phyloP scores from a whole-genome alignment of 768 basidiomycete species.

The Boletus rex-veris region DNA sequence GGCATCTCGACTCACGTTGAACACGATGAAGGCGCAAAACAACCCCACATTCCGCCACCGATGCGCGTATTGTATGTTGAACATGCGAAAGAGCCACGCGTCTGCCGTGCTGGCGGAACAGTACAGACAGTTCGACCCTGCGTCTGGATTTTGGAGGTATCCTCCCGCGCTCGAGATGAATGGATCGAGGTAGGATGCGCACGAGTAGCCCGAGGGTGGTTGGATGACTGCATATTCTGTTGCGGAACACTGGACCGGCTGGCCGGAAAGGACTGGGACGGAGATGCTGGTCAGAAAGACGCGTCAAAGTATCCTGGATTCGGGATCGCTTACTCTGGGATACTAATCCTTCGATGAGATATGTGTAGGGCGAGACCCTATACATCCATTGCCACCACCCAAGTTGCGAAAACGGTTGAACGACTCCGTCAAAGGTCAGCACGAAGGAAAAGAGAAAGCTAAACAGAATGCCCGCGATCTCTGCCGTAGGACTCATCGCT shows the following conservation, averaged over 20 bases:
- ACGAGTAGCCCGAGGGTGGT: slow-evolving; percentile 45
- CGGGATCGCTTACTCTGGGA: slow-evolving; percentile 41
- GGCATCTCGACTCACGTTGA: slow-evolving; percentile 37
- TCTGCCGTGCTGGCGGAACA: slow-evolving; percentile 62
- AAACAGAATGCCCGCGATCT: slow-evolving; percentile 57
- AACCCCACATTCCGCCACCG: slow-evolving; percentile 49
- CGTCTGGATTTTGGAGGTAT: slow-evolving; percentile 42
- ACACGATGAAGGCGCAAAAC: slow-evolving; percentile 40
- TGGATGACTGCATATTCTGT: slow-evolving; percentile 58
- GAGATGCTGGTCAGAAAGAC: neutral
- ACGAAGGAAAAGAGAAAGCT: slow-evolving; percentile 61
- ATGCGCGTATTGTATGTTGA: slow-evolving; percentile 59
- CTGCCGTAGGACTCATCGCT: slow-evolving; percentile 55
- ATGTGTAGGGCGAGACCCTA: slow-evolving; percentile 50
- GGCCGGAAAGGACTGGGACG: slow-evolving; percentile 42
- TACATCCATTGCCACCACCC: slow-evolving; percentile 78
- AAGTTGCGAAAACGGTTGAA: slow-evolving; percentile 60
- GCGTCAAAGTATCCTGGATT: too few species aligned
- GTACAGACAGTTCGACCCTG: slow-evolving; percentile 41
- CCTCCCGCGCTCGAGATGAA: slow-evolving; percentile 45
- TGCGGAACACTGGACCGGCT: slow-evolving; percentile 51
- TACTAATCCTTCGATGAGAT: slow-evolving; percentile 49
- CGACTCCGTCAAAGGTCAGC: slow-evolving; percentile 63
- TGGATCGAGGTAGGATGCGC: slow-evolving; percentile 41
- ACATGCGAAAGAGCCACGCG: slow-evolving; percentile 38